Conservation (phyloP, 2,329 filamentous ascomycete genomes). For the Exophiala aquamarina region DNA sequence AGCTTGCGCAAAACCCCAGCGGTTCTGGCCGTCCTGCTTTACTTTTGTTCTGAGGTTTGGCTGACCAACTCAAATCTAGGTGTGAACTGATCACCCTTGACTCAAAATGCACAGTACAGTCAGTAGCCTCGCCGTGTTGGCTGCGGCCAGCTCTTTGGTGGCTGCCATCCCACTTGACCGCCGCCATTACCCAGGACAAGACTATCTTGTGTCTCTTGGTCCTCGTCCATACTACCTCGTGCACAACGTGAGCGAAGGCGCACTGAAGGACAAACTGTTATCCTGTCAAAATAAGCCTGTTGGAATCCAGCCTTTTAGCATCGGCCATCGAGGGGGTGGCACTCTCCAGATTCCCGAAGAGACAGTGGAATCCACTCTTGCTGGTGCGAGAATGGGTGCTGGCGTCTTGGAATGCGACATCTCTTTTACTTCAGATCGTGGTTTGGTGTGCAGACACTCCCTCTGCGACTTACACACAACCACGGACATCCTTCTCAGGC, state of each 20-base stretch:
- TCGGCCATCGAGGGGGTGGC: conserved; percentile 57
- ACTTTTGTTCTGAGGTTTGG: conserved; percentile 3
- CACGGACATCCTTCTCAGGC: conserved; percentile 64
- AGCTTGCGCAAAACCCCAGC: no score
- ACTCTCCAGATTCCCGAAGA: conserved; percentile 64
- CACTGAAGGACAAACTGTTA: conserved; percentile 60
- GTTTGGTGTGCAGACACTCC: conserved; percentile 68
- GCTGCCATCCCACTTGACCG: conserved; percentile 11
- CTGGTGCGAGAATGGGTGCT: conserved; percentile 66
- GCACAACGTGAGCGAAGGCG: conserved; percentile 60
- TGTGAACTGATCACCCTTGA: not conserved
- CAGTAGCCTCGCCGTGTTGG: conserved; percentile 15
- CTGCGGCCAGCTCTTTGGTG: conserved; percentile 10
- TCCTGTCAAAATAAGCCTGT: conserved; percentile 58
- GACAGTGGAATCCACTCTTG: conserved; percentile 58
- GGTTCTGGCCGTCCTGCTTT: not conserved
- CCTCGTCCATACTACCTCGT: conserved; percentile 66
- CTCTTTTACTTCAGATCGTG: conserved; percentile 62
- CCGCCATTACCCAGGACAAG: conserved; percentile 12
- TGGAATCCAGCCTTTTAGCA: conserved; percentile 55
- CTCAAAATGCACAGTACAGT: conserved; percentile 16
- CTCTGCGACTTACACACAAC: conserved; percentile 69
- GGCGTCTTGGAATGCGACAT: conserved; percentile 69
- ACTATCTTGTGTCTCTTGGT: conserved; percentile 55
- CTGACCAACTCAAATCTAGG: not conserved